Evolutionary conservation across 257 asterid genomes (phyloP), one percentile per base, ranked within the genome.

Genomic region (Phtheirospermum japonicum): DNA sequence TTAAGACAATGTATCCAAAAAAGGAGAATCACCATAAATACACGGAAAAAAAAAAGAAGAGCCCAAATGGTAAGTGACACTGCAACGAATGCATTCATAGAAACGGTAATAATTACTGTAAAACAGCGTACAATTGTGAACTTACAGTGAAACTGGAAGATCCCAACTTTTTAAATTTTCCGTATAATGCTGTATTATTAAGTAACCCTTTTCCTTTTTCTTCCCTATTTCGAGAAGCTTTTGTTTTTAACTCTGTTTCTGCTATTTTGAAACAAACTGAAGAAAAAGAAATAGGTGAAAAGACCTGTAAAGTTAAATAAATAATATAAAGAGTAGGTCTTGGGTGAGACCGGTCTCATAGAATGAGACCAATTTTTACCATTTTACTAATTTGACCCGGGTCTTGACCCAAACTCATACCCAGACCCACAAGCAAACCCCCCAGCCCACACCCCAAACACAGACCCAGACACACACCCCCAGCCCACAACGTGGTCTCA

Each of bases 11-110:
- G 8, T 11, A 3, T 11, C 57, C 67, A 57, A 5, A 52, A 49
- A 19, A 23, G n/a, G 57, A 59, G 55, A 69, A 69, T 63, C 58
- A 56, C 79, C 75, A 72, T 63, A 60, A 57, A 65, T 62, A 62
- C 60, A 50, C 30, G 54, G 18, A 51, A 58, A 32, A 59, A 17
- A 59, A 64, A 42, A n/a, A 42, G 49, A 13, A 42, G 7, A 42
- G 5, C 45, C 9, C 43, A 17, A 13, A 57, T 5, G 45, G 31
- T 7, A 31, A 62, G 49, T 10, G 57, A 8, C 31, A n/a, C 14
- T 28, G 48, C 23, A 13, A 10, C 56, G 52, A 52, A 23, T 42
- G 55, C 23, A 34, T 11, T 23, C 56, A 40, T 30, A 60, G 34
- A 28, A 40, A 5, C 13, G 59, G 45, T n/a, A 36, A 58, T 19